Conservation (phyloP, 2,329 filamentous ascomycete genomes). For the Pyrenophora graminea region DNA sequence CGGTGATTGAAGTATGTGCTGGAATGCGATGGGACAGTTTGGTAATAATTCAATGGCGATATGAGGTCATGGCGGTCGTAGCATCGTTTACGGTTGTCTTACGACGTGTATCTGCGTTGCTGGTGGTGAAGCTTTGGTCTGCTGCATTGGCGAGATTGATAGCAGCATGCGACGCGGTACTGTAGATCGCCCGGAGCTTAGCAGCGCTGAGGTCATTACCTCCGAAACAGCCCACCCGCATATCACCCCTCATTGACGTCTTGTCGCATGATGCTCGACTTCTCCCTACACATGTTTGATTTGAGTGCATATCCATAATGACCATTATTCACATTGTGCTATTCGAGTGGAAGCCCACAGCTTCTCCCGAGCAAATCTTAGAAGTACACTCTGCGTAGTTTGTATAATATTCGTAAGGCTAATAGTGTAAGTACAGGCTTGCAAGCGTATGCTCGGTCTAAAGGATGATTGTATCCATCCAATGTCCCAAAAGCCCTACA, state of each 20-base stretch:
- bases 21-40: not conserved
- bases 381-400: conserved; percentile 50
- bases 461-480: conserved; percentile 64
- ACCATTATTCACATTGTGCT: conserved; percentile 70
- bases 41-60: too few relatives aligned
- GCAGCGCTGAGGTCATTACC: conserved; percentile 29
- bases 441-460: conserved; percentile 61
- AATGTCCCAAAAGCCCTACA: conserved; percentile 62
- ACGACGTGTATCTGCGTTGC: conserved; percentile 7
- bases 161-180: conserved; percentile 13
- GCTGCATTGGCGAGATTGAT: conserved; percentile 4
- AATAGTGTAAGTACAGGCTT: conserved; percentile 51
- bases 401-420: not conserved
- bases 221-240: conserved; percentile 10
- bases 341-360: conserved; percentile 65
- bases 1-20: conserved; percentile 4
- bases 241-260: conserved; percentile 3
- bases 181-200: conserved; percentile 26
- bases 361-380: conserved; percentile 56
- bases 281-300: not conserved
- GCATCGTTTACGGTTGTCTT: not conserved
- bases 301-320: conserved; percentile 51
- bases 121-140: conserved; percentile 9
- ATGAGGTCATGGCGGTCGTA: conserved; percentile 7
- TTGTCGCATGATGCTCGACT: not conserved